Evolutionary conservation across 2,329 filamentous ascomycete species (phyloP), one percentile per base, ranked within the genome.

Genomic region (Botrytis fragariae): DNA sequence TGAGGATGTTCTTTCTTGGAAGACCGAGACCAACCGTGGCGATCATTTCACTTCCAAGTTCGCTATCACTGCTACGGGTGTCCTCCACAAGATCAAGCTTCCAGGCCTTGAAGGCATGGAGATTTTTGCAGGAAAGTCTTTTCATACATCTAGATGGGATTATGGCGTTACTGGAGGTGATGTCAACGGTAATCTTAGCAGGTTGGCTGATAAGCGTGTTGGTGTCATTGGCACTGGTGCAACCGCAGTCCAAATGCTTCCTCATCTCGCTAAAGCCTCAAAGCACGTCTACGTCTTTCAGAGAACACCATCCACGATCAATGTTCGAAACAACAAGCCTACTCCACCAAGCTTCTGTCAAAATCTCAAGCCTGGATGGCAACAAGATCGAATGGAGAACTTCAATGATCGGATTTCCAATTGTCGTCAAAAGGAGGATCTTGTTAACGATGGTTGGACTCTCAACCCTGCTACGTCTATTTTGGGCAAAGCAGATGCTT

Each of bases 211-310:
- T 25, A 89, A 89, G 82, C 85, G 84, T 67, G 84, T 90, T 62
- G 88, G 85, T 1, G 80, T 90, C 29, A 86, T 91, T 59, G 88
- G 89, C 7, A 90, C 89, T 77, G 86, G 87, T 22, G 87, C 87
- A 54, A 89, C 87, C 0, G 87, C 87, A 3, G 86, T 84, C 4
- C 88, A 90, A 75, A 89, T 90, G 76, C 83, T 89, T 45, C 88
- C 88, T 1, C 87, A 89, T 72, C 82, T 90, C 48, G 84, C 85
- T 4, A 86, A 86, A 60, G 82, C 84, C 4, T 86, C 85, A 9
- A 82, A 84, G 3, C 82, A 84, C 22, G 79, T 90, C 37, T 86
- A 85, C 0, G 81, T 90, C 25, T 89, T 87, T 78, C 88, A 90
- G 77, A 82, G 88, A 32, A 87, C 87, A 0, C 87, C 88, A 0